A percentile compares a stretch with the other conserved stretches of the same genome.
Evolutionary conservation across 192 early-diverging fungal genomes (phyloP).

Genomic region (Coemansia sp.): DNA sequence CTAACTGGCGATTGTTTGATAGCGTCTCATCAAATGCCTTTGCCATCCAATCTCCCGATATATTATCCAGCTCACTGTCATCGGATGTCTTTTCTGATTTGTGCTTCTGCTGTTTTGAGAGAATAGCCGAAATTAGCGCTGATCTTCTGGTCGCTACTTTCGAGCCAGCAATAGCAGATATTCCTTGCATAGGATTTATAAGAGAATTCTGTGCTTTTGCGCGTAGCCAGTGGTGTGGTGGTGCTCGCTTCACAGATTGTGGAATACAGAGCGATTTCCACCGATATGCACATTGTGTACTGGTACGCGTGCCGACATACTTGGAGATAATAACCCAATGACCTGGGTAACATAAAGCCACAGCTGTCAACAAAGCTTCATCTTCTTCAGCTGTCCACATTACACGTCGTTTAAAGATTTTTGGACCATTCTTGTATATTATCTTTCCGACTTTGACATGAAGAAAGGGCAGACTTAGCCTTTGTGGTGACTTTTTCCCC

Average conservation of each 20-base stretch:
- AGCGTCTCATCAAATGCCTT: constrained; percentile 5
- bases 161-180: neutral
- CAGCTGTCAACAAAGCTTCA: constrained; percentile 30
- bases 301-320: constrained; percentile 29
- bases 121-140: neutral
- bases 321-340: constrained; percentile 22
- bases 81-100: neutral
- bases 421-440: neutral
- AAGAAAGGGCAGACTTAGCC: neutral
- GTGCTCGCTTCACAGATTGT: constrained; percentile 7
- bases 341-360: constrained; percentile 21
- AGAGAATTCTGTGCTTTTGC: neutral
- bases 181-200: neutral
- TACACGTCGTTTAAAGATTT: neutral
- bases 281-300: constrained; percentile 19
- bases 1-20: constrained; percentile 1
- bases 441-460: neutral
- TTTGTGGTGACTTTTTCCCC: neutral
- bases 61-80: neutral
- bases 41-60: neutral
- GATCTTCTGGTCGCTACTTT: neutral
- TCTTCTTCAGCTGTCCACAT: constrained; percentile 35
- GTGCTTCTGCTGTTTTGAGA: neutral
- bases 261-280: constrained; percentile 22
- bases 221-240: constrained; percentile 15